These are phyloP conservation scores for Roridomyces roridus DNA, from an alignment of 768 basidiomycete species.

Conservation along the genomic window DNA sequence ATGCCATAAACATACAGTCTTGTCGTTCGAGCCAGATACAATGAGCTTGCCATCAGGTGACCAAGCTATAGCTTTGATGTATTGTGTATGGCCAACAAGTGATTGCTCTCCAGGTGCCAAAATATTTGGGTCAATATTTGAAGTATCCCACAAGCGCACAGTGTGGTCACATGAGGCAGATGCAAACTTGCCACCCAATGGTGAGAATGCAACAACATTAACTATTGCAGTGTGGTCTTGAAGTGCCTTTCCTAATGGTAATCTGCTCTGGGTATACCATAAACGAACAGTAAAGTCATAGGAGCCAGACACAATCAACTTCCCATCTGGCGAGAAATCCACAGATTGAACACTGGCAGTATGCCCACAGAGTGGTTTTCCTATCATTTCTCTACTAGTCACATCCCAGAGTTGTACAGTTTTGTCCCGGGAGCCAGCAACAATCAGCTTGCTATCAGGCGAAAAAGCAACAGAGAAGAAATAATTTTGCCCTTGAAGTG, in stretches of 20 bases:
- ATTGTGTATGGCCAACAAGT: too few relatives aligned
- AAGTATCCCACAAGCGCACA: not conserved
- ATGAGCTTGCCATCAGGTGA: constrained; percentile 20
- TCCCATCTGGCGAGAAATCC: not conserved
- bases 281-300: not conserved
- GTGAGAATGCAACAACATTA: not conserved
- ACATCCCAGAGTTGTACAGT: not conserved
- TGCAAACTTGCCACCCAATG: not conserved
- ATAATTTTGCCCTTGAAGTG: not conserved
- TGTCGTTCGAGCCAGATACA: constrained; percentile 54
- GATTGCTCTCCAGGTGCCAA: too few relatives aligned
- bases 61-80: too few relatives aligned
- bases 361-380: not conserved
- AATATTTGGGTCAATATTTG: too few relatives aligned
- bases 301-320: not conserved
- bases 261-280: not conserved
- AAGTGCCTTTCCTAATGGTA: not conserved
- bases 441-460: not conserved
- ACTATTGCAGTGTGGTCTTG: too few relatives aligned
- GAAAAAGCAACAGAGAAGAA: constrained; percentile 1
- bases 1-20: constrained; percentile 59
- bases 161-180: not conserved
- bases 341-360: not conserved
- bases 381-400: not conserved
- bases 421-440: too few relatives aligned